Base-by-base conservation (phyloP, 2,329 filamentous ascomycete species). In the Cercospora citrullina region DNA sequence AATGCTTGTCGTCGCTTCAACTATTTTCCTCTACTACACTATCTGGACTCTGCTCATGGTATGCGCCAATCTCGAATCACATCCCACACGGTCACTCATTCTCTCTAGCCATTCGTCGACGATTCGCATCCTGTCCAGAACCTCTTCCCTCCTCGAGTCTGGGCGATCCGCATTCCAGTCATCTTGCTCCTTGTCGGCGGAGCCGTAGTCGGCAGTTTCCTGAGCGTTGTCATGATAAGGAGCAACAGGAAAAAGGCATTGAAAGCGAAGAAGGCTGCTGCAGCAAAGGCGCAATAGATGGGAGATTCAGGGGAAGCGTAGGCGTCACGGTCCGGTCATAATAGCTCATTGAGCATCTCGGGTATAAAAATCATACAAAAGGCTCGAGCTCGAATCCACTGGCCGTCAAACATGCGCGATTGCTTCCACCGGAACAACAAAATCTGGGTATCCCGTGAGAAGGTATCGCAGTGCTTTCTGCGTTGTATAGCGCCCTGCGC, bases 31-130 rank as follows among this genome's bases (percentile, higher is more conserved):
- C 76, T 99, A 99, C 87, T 99, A 99, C 85, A 95, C 93, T 72
- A 88, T 97, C 81, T 99, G 95, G 95, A 97, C 95, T 30, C 87
- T 99, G 72, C 87, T 98, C 73, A 98, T 99, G 92, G 95, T 97
- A 87, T 42, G 60, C 60, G 39, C 58, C 21, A 53, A 48, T 26
- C 55, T 57, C 30, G 18, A 48, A 55, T 18, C 33, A 63, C 23
- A 28, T 51, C 31, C 63, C 30, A 36, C 12, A 18, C 59, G 16
- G 12, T 48, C 36, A 26, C 60, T 65, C 55, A 66, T 58, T 28
- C 62, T 23, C 4, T 16, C 23, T 68, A 99, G 95, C 95, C 95
- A 79, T 99, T 99, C 81, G 95, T 99, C 81, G 95, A 99, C 81
- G 88, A 91, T 67, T 92, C 93, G 79, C 95, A 99, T 81, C 90